phyloP scores from a whole-genome alignment of 179 eudicot genomes.

The Nepenthes alata region DNA sequence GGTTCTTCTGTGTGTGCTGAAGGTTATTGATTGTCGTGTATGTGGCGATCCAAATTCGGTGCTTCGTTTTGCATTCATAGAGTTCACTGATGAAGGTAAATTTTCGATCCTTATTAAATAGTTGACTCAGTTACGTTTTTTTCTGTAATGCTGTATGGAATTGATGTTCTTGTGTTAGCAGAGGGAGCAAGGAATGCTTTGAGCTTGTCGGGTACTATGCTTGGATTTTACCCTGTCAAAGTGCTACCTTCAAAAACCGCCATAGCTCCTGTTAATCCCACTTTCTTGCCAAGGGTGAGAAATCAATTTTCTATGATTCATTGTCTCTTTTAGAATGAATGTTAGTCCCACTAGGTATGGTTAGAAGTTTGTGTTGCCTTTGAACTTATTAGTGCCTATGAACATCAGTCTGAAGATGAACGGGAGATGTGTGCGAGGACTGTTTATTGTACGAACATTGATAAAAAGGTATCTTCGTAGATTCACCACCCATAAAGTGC shows the following conservation, averaged over 20 bases:
- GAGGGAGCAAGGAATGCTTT: conserved; percentile 59
- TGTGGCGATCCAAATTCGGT: conserved; percentile 52
- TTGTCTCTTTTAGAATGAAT: neutral
- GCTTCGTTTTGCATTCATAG: conserved; percentile 47
- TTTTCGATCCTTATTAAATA: neutral
- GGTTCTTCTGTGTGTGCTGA: neutral
- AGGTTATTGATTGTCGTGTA: conserved; percentile 49
- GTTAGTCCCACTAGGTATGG: neutral
- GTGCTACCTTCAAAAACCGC: conserved; percentile 75
- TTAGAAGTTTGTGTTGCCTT: neutral
- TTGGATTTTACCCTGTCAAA: conserved; percentile 62
- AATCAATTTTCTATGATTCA: neutral
- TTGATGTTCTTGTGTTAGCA: conserved; percentile 18
- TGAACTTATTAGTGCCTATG: conserved; percentile 8
- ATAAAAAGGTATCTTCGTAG: conserved; percentile 27
- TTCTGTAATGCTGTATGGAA: neutral
- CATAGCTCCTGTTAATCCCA: conserved; percentile 72
- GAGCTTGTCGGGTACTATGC: conserved; percentile 56
- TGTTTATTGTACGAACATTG: conserved; percentile 37
- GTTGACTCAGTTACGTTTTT: neutral
- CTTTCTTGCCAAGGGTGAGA: conserved; percentile 60
- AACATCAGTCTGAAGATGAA: conserved; percentile 37
- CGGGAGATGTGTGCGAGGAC: conserved; percentile 51
- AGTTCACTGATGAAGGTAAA: conserved; percentile 50
- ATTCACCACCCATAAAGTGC: neutral